Conservation (phyloP, 805 yeast genomes). For the Myxozyma kluyveri region DNA sequence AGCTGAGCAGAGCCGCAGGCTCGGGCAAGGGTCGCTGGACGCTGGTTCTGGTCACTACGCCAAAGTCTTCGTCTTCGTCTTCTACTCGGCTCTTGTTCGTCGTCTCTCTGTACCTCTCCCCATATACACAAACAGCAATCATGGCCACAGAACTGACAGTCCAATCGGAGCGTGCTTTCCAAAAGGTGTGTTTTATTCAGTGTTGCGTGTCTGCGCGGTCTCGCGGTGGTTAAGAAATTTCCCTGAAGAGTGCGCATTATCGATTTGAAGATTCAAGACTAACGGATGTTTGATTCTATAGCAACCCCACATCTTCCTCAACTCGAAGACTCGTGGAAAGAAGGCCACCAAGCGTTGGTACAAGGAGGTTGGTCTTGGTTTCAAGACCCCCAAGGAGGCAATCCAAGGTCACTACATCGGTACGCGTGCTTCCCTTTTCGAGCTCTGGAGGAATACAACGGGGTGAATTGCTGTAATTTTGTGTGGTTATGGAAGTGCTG, state of each 20-base stretch:
- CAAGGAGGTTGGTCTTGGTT: conserved; percentile 99
- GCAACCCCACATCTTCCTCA: conserved; percentile 99
- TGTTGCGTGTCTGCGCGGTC: not conserved
- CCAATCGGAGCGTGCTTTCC: conserved; percentile 99
- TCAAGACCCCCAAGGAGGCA: conserved; percentile 99
- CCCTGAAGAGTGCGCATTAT: too few species aligned
- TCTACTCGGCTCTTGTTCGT: not conserved
- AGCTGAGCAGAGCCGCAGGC: not conserved
- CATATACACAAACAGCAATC: conserved; percentile 18
- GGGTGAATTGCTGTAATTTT: too few species aligned
- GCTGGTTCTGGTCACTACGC: too few species aligned
- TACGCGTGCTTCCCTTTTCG: conserved; percentile 17
- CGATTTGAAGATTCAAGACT: not conserved
- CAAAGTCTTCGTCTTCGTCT: not conserved
- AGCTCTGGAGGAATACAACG: too few species aligned
- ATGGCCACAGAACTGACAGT: conserved; percentile 99
- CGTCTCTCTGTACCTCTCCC: conserved; percentile 1
- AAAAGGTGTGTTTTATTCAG: conserved; percentile 77
- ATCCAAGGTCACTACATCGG: conserved; percentile 97
- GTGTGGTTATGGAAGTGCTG: not conserved
- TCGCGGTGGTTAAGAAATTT: too few species aligned
- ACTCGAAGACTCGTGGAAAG: conserved; percentile 99
- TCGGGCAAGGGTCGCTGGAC: too few species aligned
- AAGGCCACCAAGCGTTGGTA: conserved; percentile 99
- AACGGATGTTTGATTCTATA: conserved; percentile 35